phyloP scores from a whole-genome alignment of 768 basidiomycete species.

The Sporobolomyces pararoseus region DNA sequence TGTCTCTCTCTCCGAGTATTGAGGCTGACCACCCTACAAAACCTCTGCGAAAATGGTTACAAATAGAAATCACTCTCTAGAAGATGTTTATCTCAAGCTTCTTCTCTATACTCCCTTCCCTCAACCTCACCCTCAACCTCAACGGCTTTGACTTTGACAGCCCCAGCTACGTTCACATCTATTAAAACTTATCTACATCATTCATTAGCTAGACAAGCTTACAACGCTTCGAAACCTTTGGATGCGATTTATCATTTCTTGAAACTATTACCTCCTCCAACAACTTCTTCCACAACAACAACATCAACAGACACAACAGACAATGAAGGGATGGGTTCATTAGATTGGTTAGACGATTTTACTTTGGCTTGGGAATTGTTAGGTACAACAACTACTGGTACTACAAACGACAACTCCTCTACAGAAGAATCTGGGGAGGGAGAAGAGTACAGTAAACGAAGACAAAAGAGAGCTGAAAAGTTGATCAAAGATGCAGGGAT shows the following conservation, averaged over 20 bases:
- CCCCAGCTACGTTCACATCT: constrained; percentile 39
- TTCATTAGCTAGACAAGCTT: constrained; percentile 68
- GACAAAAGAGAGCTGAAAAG: constrained; percentile 48
- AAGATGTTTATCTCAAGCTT: constrained; percentile 50
- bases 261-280: constrained; percentile 62
- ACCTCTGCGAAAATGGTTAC: too few species aligned
- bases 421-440: too few species aligned
- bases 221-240: constrained; percentile 79
- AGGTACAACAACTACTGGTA: neutral
- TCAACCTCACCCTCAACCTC: neutral
- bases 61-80: constrained; percentile 51
- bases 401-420: too few species aligned
- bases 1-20: neutral
- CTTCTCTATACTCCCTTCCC: constrained; percentile 47
- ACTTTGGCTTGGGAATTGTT: constrained; percentile 67
- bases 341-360: constrained; percentile 68
- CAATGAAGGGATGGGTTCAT: neutral
- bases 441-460: constrained; percentile 19
- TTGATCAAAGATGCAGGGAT: neutral
- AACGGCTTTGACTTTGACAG: neutral
- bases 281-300: constrained; percentile 37
- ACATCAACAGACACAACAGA: constrained; percentile 36
- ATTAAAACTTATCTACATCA: constrained; percentile 51
- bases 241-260: constrained; percentile 76
- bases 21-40: too few species aligned